phyloP scores from a whole-genome alignment of 345 rosid species.

The Pugionium dolabratum region DNA sequence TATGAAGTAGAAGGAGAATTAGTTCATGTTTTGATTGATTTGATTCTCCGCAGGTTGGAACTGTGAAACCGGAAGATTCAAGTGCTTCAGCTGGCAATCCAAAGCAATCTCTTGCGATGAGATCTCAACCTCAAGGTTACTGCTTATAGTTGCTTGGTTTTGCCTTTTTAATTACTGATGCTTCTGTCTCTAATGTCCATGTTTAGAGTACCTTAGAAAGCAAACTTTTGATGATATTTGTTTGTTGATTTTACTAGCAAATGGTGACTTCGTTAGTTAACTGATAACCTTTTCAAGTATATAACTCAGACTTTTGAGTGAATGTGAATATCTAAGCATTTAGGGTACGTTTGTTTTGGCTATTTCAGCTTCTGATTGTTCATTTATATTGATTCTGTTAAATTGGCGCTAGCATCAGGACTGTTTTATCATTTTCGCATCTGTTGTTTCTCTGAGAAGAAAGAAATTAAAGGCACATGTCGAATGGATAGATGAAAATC shows the following conservation, averaged over 20 bases:
- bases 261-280: background rate
- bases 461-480: background rate
- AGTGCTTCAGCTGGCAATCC: constrained; percentile 46
- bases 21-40: constrained; percentile 15
- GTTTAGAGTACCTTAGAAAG: constrained; percentile 2
- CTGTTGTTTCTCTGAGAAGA: background rate
- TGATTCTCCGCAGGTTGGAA: constrained; percentile 43
- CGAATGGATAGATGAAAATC: too few species aligned
- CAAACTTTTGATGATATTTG: background rate
- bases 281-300: background rate
- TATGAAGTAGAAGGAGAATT: background rate
- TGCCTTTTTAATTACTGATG: background rate
- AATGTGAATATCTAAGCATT: background rate
- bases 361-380: background rate
- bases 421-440: background rate
- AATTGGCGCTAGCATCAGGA: background rate
- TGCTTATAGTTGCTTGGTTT: constrained; percentile 7
- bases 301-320: background rate
- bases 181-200: background rate
- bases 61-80: constrained; percentile 58
- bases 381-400: too few species aligned
- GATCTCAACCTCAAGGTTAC: constrained; percentile 48
- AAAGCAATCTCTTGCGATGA: constrained; percentile 31
- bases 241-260: background rate
- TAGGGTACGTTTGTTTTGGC: background rate